These are phyloP conservation scores for Acacia crassicarpa DNA, from an alignment of 306 rosid species.

Conservation along the genomic window DNA sequence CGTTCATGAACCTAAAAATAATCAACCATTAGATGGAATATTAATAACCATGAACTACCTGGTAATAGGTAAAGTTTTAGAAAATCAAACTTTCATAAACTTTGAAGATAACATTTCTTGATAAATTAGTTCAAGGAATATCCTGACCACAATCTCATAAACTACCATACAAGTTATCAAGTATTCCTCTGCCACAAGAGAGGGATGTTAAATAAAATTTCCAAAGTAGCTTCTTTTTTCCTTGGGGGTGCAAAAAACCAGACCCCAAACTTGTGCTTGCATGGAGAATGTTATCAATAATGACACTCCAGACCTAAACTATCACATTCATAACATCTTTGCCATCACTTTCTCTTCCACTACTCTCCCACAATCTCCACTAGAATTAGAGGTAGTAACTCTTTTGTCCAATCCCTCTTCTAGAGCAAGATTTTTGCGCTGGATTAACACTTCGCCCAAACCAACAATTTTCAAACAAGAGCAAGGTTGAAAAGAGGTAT, in stretches of 20 bases:
- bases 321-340: background rate
- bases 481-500: background rate
- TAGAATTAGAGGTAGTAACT: background rate
- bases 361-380: background rate
- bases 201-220: background rate
- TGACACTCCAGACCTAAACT: background rate
- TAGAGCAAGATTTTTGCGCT: background rate
- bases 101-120: background rate
- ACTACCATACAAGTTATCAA: background rate
- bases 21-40: constrained; percentile 5
- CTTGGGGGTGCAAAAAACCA: background rate
- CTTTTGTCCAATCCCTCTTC: background rate
- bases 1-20: constrained; percentile 65
- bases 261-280: background rate
- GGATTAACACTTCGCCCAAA: background rate
- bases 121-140: background rate
- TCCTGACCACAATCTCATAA: background rate
- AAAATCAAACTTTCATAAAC: constrained; percentile 2
- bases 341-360: background rate
- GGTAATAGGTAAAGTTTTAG: background rate
- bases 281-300: background rate
- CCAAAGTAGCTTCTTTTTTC: background rate
- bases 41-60: background rate
- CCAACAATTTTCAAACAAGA: background rate
- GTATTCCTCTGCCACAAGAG: background rate